These are phyloP conservation scores for Fragosphaeria purpurea DNA, from an alignment of 2,329 filamentous ascomycete genomes.

Conservation along the genomic window DNA sequence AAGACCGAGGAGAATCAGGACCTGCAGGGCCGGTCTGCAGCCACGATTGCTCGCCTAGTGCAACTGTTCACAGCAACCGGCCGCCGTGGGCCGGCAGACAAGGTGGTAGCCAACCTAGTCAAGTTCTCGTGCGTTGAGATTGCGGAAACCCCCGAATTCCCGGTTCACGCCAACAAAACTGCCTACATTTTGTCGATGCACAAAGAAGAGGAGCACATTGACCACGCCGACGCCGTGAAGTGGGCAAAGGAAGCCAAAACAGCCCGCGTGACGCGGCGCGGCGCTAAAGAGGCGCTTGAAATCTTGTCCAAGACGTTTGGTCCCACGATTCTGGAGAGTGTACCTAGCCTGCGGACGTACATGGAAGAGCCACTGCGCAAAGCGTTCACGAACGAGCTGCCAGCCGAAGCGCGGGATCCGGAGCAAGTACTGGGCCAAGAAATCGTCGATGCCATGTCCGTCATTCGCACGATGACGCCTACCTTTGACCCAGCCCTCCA, in stretches of 20 bases:
- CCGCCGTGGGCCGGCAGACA: constrained; percentile 79
- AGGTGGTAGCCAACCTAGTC: constrained; percentile 88
- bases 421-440: constrained; percentile 76
- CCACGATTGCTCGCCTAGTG: constrained; percentile 76
- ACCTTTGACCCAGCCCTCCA: constrained; percentile 69
- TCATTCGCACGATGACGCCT: constrained; percentile 85
- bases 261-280: constrained; percentile 80
- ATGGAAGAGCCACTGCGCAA: constrained; percentile 73
- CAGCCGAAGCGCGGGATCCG: constrained; percentile 61
- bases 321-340: constrained; percentile 62
- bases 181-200: constrained; percentile 82
- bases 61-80: constrained; percentile 72
- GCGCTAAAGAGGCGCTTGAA: constrained; percentile 89
- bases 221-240: constrained; percentile 81
- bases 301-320: constrained; percentile 77
- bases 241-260: constrained; percentile 84
- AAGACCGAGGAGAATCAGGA: constrained; percentile 89
- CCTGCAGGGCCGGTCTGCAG: constrained; percentile 76
- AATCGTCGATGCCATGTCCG: constrained; percentile 87
- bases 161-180: constrained; percentile 67
- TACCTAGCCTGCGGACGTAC: constrained; percentile 69
- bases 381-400: constrained; percentile 64
- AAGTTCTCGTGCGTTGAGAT: constrained; percentile 98
- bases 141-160: constrained; percentile 92
- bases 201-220: constrained; percentile 92